Base-by-base conservation (phyloP, 2,329 filamentous ascomycete species). In the Orbilia quercus region DNA sequence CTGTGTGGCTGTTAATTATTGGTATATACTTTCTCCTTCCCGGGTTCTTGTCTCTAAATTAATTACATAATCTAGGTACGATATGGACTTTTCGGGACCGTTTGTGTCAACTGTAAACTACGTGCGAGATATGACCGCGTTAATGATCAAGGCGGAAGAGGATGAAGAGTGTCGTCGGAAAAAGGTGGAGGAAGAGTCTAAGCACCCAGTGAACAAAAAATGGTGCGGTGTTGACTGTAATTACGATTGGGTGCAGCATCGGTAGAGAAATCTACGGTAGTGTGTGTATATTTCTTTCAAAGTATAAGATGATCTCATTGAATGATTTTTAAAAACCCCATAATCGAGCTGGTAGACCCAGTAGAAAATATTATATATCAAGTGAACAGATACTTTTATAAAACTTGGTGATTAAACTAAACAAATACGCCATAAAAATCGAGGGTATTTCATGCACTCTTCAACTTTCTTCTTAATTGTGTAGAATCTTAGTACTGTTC, bases 1-100 rank as follows among this genome's bases (percentile, higher is more conserved):
- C 31, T 91, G 90, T 44, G 87, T 90, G 63, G 90, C 91, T 0
- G 88, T 92, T 38, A 95, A 95, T 78, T 94, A 94, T 80, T 95
- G 91, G 89, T 89, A 80, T 78, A 82, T 40, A 23, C 11, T 4
- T 22, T 28, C 20, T 47, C 14, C n/a, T 38, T 23, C 11, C 34
- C 18, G 9, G 9, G 22, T 45, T 7, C 2, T 4, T 18, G 3
- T 45, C n/a, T 18, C 16, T 22, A 45, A 23, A 31, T 47, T 55
- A 38, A 45, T 22, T 28, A 11, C 4, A 6, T 2, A 4, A 20
- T 28, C 40, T 36, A 90, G 88, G 89, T 92, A 92, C 76, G 90
- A 94, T 79, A 90, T 93, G 85, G 89, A 91, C 28, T 93, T 91
- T 77, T 83, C 83, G 23, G 90, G 90, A 0, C 84, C 86, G 0